phyloP scores from a whole-genome alignment of 1,139 yeast genomes.

The Geotrichum fermentans region DNA sequence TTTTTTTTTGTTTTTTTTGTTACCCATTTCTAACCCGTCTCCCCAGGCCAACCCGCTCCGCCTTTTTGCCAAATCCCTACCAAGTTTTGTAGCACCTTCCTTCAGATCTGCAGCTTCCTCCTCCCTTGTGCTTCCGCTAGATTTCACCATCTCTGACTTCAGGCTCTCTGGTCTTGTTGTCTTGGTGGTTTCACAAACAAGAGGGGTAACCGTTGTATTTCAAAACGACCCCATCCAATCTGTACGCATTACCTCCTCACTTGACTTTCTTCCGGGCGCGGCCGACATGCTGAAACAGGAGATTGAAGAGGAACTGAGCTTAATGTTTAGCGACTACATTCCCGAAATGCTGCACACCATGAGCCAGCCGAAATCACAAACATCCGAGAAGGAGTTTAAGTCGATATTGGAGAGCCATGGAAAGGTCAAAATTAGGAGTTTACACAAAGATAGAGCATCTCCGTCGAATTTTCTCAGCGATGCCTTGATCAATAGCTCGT shows the following conservation, averaged over 20 bases:
- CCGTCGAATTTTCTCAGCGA: not conserved
- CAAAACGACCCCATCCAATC: conserved; percentile 72
- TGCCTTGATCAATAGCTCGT: conserved; percentile 3
- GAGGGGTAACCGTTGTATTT: conserved; percentile 68
- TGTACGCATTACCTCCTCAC: conserved; percentile 66
- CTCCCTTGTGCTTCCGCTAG: conserved; percentile 62
- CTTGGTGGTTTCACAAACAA: conserved; percentile 61
- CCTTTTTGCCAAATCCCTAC: conserved; percentile 46
- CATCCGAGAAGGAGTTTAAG: conserved; percentile 4
- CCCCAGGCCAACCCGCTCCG: conserved; percentile 55
- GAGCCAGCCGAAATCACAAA: conserved; percentile 7
- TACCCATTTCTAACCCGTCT: not conserved
- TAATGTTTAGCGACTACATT: conserved; percentile 67
- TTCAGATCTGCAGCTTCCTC: conserved; percentile 45
- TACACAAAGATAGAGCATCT: not conserved
- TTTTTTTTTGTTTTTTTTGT: not conserved
- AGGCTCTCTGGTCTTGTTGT: conserved; percentile 63
- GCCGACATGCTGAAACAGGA: conserved; percentile 64
- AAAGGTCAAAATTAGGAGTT: not conserved
- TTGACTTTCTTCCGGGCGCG: conserved; percentile 69
- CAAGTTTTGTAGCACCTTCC: conserved; percentile 51
- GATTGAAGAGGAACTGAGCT: conserved; percentile 65
- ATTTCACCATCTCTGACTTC: conserved; percentile 57
- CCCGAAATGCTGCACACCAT: conserved; percentile 68
- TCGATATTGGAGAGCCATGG: conserved; percentile 6